Evolutionary conservation across 164 flowering plant genomes (phyloP), one percentile per base, ranked within the genome.

Genomic region (Saururus chinensis): DNA sequence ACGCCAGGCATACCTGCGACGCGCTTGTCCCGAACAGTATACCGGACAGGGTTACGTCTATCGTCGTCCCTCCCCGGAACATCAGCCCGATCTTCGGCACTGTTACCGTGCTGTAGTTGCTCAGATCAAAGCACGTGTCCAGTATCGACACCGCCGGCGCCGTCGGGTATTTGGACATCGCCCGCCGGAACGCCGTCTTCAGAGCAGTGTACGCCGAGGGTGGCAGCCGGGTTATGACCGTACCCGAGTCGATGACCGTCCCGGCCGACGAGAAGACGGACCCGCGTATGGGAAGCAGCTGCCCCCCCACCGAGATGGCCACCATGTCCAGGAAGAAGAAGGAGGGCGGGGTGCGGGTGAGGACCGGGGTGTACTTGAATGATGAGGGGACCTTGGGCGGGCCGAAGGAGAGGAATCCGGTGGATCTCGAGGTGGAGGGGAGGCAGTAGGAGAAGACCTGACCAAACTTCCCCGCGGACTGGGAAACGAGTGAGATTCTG

Each of bases 201-300:
- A 82, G 68, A 1, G 78, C 78, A 0, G 60, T 8, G 61, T 80
- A 82, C 0, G 76, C 82, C 8, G 67, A n/a, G 16, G 73, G 65
- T 0, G 78, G 73, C 25, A 82, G 57, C 1, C 79, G 66, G 0
- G 77, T 78, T 41, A 82, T 71, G 51, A 73, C 76, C 4, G 84
- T 78, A 8, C 87, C 84, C 0, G 89, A 81, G 56, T 84, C 87
- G 21, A 76, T 63, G 23, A 73, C 57, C 7, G 75, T 70, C 35
- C 75, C 75, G 2, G 30, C 40, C 14, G 45, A 14, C 4, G 55
- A 23, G 26, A 63, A 63, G 9, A 40, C 37, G 0, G 71, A 35
- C 0, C 20, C 19, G 4, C 57, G 14, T 13, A 63, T 68, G 1
- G 42, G 2, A 11, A 63, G 19, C 7, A 17, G 30, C 9, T 30